Evolutionary conservation across 202 grass and related monocot genomes (phyloP), one percentile per base, ranked within the genome.

Genomic region (Elaeis oleifera): DNA sequence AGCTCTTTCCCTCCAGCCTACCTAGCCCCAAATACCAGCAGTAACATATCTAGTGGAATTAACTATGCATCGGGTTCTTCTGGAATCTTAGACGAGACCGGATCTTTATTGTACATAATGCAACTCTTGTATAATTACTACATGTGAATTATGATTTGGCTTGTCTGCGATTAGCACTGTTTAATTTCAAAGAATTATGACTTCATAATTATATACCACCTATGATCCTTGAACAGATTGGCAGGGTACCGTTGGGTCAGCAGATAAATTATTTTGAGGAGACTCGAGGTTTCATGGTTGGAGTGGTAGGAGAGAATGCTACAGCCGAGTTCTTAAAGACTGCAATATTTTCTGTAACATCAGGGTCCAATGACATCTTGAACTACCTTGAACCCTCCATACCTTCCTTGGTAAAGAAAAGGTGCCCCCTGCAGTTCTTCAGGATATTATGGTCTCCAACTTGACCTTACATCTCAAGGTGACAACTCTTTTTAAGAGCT

Each of bases 41-140:
- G 61, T 5, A 69, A 53, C 49, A 62, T 74, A 54, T 63, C 22
- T 13, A 80, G 65, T 65, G 92, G 88, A 18, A 59, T 84, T 1
- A 92, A 97, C 69, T 97, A 77, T 65, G 92, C 82, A 63, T 92
- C 92, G 60, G 88, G 88, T 54, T 78, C 92, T 79, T 97, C 92
- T 17, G 88, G 92, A 64, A 86, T 97, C 70, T 84, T 97, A 23
- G 88, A 97, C 5, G 73, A 92, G 51, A 97, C 92, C 4, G 92
- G 92, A 16, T 81, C 84, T 18, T 72, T 81, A 60, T 97, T 58
- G 92, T 97, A 89, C 18, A 74, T 50, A 53, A 9, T 68, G 11
- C 15, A 16, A 54, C 18, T 28, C 27, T 8, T 71, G 26, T 60
- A 16, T 55, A 70, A 61, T 0, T 13, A 53, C 16, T 67, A 28